These are phyloP conservation scores for Heterobasidion annosum DNA, from an alignment of 1,284 basidiomycete genomes.

Conservation along the genomic window DNA sequence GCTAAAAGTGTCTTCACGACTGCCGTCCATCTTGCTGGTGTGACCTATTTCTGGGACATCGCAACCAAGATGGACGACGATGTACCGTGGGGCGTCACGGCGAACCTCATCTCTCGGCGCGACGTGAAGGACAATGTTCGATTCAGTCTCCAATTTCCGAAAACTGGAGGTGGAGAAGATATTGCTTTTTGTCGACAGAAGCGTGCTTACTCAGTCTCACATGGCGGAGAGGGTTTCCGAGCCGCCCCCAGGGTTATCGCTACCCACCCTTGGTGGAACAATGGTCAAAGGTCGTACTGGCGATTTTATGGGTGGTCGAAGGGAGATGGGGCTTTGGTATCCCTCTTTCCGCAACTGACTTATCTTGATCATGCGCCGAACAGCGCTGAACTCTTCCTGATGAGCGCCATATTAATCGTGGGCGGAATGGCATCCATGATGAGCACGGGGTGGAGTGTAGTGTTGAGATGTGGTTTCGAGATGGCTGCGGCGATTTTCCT, in stretches of 20 bases:
- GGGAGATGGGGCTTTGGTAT: conserved; percentile 45
- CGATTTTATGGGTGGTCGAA: conserved; percentile 51
- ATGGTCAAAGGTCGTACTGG: conserved; percentile 38
- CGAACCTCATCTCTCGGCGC: conserved; percentile 43
- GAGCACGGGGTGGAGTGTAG: conserved; percentile 5
- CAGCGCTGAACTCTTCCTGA: conserved; percentile 35
- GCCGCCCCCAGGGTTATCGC: conserved; percentile 38
- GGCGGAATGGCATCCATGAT: conserved; percentile 9
- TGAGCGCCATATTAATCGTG: conserved; percentile 14
- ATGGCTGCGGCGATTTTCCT: conserved; percentile 22
- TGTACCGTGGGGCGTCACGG: conserved; percentile 57
- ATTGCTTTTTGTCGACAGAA: conserved; percentile 51
- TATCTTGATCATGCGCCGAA: conserved; percentile 41
- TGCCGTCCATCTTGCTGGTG: conserved; percentile 45
- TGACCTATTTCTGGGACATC: conserved; percentile 57
- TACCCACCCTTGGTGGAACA: conserved; percentile 52
- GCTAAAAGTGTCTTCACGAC: conserved; percentile 41
- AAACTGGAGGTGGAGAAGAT: conserved; percentile 57
- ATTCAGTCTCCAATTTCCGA: conserved; percentile 42
- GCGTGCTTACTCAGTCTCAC: conserved; percentile 25
- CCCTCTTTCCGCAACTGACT: conserved; percentile 34
- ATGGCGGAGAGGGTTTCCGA: conserved; percentile 31
- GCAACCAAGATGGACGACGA: conserved; percentile 34
- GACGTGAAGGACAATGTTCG: conserved; percentile 33
- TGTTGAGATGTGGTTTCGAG: conserved; percentile 14